A percentile compares a stretch with the other conserved stretches of the same genome.
Conservation (phyloP, 345 rosid species). For the Eucalyptus tenuipes region DNA sequence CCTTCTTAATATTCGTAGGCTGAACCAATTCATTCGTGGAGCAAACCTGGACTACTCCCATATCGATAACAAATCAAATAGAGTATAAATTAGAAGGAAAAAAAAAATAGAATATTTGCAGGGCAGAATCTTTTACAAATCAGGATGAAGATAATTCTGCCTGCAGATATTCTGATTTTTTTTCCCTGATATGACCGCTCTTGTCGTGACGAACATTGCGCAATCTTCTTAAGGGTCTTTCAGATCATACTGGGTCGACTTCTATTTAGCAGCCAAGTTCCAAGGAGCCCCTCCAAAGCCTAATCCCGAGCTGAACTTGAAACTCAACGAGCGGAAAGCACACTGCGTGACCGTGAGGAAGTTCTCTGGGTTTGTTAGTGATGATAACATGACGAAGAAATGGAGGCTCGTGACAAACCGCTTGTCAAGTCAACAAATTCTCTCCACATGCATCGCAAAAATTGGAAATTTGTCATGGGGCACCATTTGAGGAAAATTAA, state of each 20-base stretch:
- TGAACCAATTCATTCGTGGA: not conserved
- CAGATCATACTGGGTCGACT: not conserved
- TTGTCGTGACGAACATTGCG: not conserved
- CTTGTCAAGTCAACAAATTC: not conserved
- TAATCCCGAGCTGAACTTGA: not conserved
- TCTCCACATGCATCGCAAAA: not conserved
- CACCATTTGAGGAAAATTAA: too few relatives aligned
- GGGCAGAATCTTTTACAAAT: too few relatives aligned
- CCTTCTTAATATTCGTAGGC: not conserved
- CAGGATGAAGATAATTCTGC: too few relatives aligned
- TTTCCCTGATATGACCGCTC: not conserved
- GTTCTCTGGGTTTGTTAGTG: not conserved
- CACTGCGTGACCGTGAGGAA: not conserved
- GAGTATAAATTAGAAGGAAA: too few relatives aligned
- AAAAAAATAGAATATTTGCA: too few relatives aligned
- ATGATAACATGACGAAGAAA: not conserved
- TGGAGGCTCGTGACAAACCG: not conserved
- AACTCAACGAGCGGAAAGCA: not conserved
- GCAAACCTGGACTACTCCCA: not conserved
- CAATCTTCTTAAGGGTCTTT: not conserved
- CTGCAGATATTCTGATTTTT: too few relatives aligned
- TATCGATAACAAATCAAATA: not conserved
- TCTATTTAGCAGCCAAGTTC: not conserved
- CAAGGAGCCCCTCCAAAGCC: not conserved
- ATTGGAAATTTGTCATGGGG: not conserved